phyloP scores from a whole-genome alignment of 345 rosid genomes.

The Acer campestre region DNA sequence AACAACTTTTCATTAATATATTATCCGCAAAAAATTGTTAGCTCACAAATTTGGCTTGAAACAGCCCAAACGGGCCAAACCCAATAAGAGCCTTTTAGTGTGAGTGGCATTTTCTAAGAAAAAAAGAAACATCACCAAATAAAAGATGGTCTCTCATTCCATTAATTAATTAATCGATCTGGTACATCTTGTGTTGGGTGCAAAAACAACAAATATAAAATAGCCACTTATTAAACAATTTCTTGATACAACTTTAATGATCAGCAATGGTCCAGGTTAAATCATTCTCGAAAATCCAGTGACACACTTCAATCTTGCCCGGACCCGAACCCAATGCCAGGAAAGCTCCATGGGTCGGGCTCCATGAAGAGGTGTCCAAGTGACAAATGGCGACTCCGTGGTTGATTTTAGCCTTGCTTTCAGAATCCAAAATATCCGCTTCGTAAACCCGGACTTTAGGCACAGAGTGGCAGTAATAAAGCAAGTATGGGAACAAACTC shows the following conservation, averaged over 20 bases:
- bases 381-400: conserved; percentile 85
- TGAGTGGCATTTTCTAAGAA: too few relatives aligned
- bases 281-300: conserved; percentile 87
- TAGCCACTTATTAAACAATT: too few relatives aligned
- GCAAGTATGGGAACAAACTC: conserved; percentile 71
- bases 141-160: too few relatives aligned
- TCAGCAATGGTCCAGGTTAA: conserved; percentile 65
- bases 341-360: conserved; percentile 68
- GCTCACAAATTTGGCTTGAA: too few relatives aligned
- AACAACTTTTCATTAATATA: too few relatives aligned
- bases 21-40: not conserved
- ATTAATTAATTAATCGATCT: too few relatives aligned
- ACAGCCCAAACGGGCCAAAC: too few relatives aligned
- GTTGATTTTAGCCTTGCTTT: conserved; percentile 47
- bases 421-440: conserved; percentile 61
- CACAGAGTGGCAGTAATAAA: conserved; percentile 83
- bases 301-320: conserved; percentile 74
- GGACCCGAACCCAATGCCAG: conserved; percentile 66
- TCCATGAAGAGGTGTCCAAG: conserved; percentile 72
- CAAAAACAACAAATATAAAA: too few relatives aligned
- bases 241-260: conserved; percentile 25
- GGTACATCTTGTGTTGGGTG: too few relatives aligned
- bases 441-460: conserved; percentile 81
- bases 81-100: too few relatives aligned
- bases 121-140: too few relatives aligned